Evolutionary conservation across 169 alveolate species (phyloP).

Genomic region (Plasmodium chabaudi): DNA sequence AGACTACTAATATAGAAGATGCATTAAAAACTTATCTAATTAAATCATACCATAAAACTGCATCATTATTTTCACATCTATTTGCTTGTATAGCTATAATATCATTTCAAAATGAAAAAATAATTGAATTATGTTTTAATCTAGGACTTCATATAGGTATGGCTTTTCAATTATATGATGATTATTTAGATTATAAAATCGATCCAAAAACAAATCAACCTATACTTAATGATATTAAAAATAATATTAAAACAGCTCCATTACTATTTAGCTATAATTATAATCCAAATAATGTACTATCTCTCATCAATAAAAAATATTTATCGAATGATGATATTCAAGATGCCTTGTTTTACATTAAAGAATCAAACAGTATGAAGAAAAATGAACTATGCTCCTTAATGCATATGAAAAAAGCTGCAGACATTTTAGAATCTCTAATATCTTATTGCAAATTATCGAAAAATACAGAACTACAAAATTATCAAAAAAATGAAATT

Average conservation of each 20-base stretch:
- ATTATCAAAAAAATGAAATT: conserved; percentile 22
- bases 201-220: conserved; percentile 87
- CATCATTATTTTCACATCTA: conserved; percentile 78
- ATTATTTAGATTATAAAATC: conserved; percentile 85
- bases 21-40: conserved; percentile 79
- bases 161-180: conserved; percentile 92
- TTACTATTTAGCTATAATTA: conserved; percentile 73
- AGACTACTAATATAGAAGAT: conserved; percentile 71
- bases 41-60: conserved; percentile 83
- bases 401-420: conserved; percentile 64
- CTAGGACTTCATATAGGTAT: conserved; percentile 91
- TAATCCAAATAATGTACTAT: conserved; percentile 37
- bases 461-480: conserved; percentile 7
- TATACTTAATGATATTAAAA: conserved; percentile 84
- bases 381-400: conserved; percentile 67
- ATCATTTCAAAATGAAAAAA: conserved; percentile 63
- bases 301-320: conserved; percentile 40
- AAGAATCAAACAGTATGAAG: conserved; percentile 55
- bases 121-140: conserved; percentile 78
- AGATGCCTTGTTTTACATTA: conserved; percentile 33
- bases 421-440: conserved; percentile 39
- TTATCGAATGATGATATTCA: conserved; percentile 31
- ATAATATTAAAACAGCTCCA: conserved; percentile 86
- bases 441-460: conserved; percentile 30
- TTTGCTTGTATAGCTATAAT: conserved; percentile 72